phyloP scores from a whole-genome alignment of 805 yeast species.

The Candida cerambycidarum region DNA sequence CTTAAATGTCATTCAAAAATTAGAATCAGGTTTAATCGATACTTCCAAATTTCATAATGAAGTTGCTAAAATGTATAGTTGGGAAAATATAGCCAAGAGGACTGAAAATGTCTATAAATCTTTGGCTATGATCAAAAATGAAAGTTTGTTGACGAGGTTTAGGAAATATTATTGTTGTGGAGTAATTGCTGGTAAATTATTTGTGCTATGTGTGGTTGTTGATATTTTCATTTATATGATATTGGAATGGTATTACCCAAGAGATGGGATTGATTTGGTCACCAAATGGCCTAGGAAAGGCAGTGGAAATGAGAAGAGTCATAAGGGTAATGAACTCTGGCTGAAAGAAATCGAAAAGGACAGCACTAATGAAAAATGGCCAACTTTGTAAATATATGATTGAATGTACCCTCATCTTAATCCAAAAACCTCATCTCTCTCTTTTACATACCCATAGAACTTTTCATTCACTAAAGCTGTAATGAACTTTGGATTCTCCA shows the following conservation, averaged over 20 bases:
- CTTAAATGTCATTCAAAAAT: conserved; percentile 61
- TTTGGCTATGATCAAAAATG: conserved; percentile 41
- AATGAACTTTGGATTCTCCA: conserved; percentile 18
- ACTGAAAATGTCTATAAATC: conserved; percentile 79
- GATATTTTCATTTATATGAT: conserved; percentile 66
- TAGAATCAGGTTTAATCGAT: conserved; percentile 60
- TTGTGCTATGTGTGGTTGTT: conserved; percentile 74
- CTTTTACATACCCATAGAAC: conserved; percentile 10
- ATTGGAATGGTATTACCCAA: conserved; percentile 72
- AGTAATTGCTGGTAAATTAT: conserved; percentile 83
- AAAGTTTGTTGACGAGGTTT: conserved; percentile 58
- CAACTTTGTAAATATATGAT: too few relatives aligned
- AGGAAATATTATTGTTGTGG: conserved; percentile 69
- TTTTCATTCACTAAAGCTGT: conserved; percentile 20
- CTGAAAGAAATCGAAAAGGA: too few relatives aligned
- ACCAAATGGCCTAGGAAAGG: conserved; percentile 68
- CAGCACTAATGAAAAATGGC: too few relatives aligned
- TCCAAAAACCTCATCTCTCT: conserved; percentile 3
- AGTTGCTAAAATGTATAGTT: conserved; percentile 80
- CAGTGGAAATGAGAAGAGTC: too few relatives aligned
- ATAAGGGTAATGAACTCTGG: too few relatives aligned
- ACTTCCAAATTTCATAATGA: conserved; percentile 76
- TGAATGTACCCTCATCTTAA: too few relatives aligned
- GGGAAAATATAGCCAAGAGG: conserved; percentile 85
- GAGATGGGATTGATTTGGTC: conserved; percentile 66